Conservation (phyloP, 768 basidiomycete genomes). For the Dentipellis fragilis region DNA sequence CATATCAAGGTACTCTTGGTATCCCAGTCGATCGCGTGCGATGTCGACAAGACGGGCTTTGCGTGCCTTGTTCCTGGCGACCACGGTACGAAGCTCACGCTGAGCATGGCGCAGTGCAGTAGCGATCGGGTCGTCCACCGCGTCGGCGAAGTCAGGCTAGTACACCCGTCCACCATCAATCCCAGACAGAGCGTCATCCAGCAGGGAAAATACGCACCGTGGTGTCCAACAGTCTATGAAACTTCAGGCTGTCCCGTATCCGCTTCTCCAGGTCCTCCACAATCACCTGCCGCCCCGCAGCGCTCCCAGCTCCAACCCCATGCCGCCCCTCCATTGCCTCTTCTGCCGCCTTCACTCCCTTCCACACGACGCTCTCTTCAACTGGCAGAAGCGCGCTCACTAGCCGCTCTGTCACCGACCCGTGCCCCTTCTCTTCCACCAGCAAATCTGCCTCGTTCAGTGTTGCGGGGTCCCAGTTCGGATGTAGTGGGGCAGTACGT, state of each 20-base stretch:
- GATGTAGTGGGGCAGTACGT: constrained; percentile 38
- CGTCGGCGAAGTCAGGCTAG: constrained; percentile 64
- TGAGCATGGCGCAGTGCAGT: constrained; percentile 86
- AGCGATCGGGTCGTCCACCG: constrained; percentile 91
- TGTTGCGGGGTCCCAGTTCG: constrained; percentile 79
- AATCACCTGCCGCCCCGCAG: constrained; percentile 69
- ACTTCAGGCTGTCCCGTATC: constrained; percentile 67
- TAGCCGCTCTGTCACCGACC: constrained; percentile 79
- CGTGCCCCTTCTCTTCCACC: constrained; percentile 74
- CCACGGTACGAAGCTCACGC: constrained; percentile 63
- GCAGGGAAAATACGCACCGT: constrained; percentile 42
- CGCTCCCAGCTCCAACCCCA: constrained; percentile 63
- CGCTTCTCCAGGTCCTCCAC: constrained; percentile 72
- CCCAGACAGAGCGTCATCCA: constrained; percentile 10
- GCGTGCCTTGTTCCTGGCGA: constrained; percentile 76
- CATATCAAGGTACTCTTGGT: constrained; percentile 82
- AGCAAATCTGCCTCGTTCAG: constrained; percentile 61
- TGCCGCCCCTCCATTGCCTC: constrained; percentile 80
- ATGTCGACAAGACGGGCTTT: constrained; percentile 61
- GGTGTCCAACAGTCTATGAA: constrained; percentile 58
- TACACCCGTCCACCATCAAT: no score
- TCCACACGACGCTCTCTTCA: constrained; percentile 52
- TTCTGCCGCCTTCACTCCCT: constrained; percentile 74
- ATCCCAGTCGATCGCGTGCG: constrained; percentile 80
- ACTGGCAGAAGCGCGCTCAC: constrained; percentile 66